These are phyloP conservation scores for Cordyceps tenuipes DNA, from an alignment of 2,329 filamentous ascomycete species.

Conservation along the genomic window DNA sequence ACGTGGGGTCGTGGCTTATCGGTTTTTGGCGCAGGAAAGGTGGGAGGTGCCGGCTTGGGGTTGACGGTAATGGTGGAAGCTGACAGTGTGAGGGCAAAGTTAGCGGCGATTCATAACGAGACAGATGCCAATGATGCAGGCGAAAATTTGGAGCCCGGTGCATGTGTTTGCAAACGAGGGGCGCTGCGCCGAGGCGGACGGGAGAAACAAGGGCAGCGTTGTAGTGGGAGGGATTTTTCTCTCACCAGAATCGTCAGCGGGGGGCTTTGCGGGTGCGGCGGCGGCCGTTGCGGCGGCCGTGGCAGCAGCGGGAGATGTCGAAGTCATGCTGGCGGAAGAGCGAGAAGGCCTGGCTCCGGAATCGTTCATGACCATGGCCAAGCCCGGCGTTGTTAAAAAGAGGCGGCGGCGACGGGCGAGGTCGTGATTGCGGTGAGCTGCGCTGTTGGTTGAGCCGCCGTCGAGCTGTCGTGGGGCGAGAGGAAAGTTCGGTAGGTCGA, in stretches of 20 bases:
- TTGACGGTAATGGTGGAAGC: slow-evolving; percentile 46
- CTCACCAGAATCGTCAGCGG: slow-evolving; percentile 35
- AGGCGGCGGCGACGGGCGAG: not conserved
- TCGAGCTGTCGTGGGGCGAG: slow-evolving; percentile 12
- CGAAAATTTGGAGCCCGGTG: not conserved
- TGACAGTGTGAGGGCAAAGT: slow-evolving; percentile 15
- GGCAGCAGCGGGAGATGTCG: slow-evolving; percentile 21
- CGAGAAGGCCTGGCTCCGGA: slow-evolving; percentile 29
- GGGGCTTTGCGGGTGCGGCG: slow-evolving; percentile 12
- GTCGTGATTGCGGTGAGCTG: not conserved
- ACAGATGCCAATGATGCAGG: not conserved
- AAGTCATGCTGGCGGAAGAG: slow-evolving; percentile 30
- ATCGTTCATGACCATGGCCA: slow-evolving; percentile 34
- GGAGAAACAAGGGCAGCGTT: not conserved
- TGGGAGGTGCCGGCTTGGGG: slow-evolving; percentile 31
- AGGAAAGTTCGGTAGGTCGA: not conserved
- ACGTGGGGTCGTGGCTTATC: slow-evolving; percentile 96
- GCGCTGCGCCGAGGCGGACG: not conserved
- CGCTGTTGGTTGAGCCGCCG: slow-evolving; percentile 8
- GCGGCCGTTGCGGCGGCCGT: slow-evolving; percentile 12
- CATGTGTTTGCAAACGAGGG: no score
- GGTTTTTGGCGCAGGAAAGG: slow-evolving; percentile 79
- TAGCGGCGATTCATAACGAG: not conserved
- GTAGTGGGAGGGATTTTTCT: slow-evolving; percentile 6
- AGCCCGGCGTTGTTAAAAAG: not conserved